Conservation (phyloP, 2,329 filamentous ascomycete genomes). For the Cyphellophora europaea region DNA sequence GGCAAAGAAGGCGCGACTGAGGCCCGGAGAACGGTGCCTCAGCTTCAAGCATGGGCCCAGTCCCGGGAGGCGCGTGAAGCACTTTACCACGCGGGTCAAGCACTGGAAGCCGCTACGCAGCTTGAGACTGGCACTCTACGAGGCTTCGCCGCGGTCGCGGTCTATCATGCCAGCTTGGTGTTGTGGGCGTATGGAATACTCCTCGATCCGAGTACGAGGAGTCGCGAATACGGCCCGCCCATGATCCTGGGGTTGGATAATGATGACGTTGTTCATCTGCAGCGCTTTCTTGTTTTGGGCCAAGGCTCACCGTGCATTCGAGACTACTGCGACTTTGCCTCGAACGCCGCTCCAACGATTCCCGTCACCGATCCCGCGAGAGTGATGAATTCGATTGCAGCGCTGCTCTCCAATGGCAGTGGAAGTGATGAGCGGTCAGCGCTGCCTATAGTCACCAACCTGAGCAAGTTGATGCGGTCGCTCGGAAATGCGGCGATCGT, state of each 20-base stretch:
- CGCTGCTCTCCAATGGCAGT: background rate
- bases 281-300: conserved; percentile 2
- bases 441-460: conserved; percentile 58
- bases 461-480: conserved; percentile 48
- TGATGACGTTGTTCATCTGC: conserved; percentile 1
- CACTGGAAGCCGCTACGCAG: conserved; percentile 49
- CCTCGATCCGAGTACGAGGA: conserved; percentile 15
- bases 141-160: conserved; percentile 58
- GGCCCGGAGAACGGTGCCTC: conserved; percentile 25
- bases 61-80: conserved; percentile 32
- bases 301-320: conserved; percentile 1
- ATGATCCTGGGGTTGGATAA: conserved; percentile 1
- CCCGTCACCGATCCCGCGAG: too few species aligned
- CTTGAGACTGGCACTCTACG: conserved; percentile 47
- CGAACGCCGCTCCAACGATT: too few species aligned
- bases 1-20: conserved; percentile 33
- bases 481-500: conserved; percentile 14
- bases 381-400: conserved; percentile 3
- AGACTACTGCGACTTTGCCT: background rate
- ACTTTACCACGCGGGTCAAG: conserved; percentile 60
- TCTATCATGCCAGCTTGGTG: conserved; percentile 59
- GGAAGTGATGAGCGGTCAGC: background rate
- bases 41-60: conserved; percentile 28
- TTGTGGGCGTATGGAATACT: conserved; percentile 63
- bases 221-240: background rate